phyloP scores from a whole-genome alignment of 2,329 filamentous ascomycete species.

The Phyllosticta citrichinensis region DNA sequence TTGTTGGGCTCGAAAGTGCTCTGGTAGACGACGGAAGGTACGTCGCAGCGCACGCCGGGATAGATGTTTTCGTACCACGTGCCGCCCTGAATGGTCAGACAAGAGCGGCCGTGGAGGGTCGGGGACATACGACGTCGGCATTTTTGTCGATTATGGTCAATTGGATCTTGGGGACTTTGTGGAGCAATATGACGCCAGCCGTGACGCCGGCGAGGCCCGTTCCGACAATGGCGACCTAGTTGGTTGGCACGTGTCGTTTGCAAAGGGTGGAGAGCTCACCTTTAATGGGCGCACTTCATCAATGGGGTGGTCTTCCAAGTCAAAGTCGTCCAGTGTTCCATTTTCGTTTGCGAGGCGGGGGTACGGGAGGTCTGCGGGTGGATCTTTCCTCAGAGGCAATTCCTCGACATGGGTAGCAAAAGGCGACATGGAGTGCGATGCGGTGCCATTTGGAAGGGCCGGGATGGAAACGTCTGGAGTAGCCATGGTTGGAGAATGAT shows the following conservation, averaged over 20 bases:
- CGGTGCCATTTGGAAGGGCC: not conserved
- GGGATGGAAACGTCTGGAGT: not conserved
- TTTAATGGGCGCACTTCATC: slow-evolving; percentile 22
- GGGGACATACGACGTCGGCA: slow-evolving; percentile 47
- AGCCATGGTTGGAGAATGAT: not conserved
- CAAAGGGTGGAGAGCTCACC: not conserved
- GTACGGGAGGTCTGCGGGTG: not conserved
- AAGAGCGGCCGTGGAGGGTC: slow-evolving; percentile 27
- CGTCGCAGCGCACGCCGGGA: slow-evolving; percentile 57
- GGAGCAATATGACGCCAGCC: slow-evolving; percentile 55
- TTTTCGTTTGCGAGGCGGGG: not conserved
- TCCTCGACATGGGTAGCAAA: not conserved
- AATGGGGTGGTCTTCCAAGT: slow-evolving; percentile 21
- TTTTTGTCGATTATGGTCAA: slow-evolving; percentile 62
- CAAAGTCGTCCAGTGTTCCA: slow-evolving; percentile 14
- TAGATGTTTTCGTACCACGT: slow-evolving; percentile 39
- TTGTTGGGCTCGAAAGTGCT: slow-evolving; percentile 57
- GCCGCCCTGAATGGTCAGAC: not conserved
- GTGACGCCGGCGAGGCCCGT: slow-evolving; percentile 54
- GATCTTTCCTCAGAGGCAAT: not conserved
- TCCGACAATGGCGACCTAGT: slow-evolving; percentile 50
- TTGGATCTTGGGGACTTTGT: slow-evolving; percentile 57
- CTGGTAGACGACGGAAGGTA: slow-evolving; percentile 62
- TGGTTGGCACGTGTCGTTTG: slow-evolving; percentile 16
- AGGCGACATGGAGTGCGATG: not conserved